Percentiles rank a stretch among this genome's conserved stretches.
phyloP scores from a whole-genome alignment of 768 basidiomycete species.

The Phanerochaete carnosa region DNA sequence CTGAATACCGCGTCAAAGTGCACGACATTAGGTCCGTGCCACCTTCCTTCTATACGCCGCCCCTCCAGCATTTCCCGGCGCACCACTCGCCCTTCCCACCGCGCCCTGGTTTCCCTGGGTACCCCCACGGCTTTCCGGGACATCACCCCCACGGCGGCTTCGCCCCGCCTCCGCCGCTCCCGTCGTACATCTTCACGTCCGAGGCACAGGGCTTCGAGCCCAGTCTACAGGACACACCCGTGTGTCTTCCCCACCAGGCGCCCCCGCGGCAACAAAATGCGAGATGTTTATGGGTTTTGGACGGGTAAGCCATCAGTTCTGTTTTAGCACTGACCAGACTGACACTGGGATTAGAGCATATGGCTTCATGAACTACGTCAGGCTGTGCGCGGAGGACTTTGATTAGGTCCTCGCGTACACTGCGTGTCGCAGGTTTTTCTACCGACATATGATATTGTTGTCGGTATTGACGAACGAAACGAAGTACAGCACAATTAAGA shows the following conservation, averaged over 20 bases:
- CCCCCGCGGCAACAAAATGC: constrained; percentile 14
- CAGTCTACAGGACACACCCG: constrained; percentile 37
- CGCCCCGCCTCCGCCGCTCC: constrained; percentile 29
- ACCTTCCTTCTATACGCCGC: not conserved
- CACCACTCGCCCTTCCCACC: not conserved
- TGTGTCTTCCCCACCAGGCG: constrained; percentile 17
- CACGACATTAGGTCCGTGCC: constrained; percentile 25
- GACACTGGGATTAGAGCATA: constrained; percentile 19
- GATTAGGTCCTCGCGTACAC: not conserved
- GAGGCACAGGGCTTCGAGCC: constrained; percentile 29
- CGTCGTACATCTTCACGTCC: constrained; percentile 44
- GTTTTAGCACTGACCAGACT: not conserved
- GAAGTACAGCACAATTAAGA: too few relatives aligned
- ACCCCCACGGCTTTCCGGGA: constrained; percentile 8
- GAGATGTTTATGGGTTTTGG: constrained; percentile 26
- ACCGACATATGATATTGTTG: too few relatives aligned
- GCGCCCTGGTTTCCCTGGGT: not conserved
- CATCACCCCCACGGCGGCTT: not conserved
- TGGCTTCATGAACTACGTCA: constrained; percentile 37
- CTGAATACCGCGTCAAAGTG: constrained; percentile 38
- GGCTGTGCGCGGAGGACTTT: constrained; percentile 36
- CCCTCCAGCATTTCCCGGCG: not conserved
- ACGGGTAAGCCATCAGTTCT: constrained; percentile 23
- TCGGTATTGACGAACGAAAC: too few relatives aligned
- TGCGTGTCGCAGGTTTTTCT: too few relatives aligned